These are phyloP conservation scores for Peronospora belbahrii DNA, from an alignment of 352 stramenopile species.

Conservation along the genomic window DNA sequence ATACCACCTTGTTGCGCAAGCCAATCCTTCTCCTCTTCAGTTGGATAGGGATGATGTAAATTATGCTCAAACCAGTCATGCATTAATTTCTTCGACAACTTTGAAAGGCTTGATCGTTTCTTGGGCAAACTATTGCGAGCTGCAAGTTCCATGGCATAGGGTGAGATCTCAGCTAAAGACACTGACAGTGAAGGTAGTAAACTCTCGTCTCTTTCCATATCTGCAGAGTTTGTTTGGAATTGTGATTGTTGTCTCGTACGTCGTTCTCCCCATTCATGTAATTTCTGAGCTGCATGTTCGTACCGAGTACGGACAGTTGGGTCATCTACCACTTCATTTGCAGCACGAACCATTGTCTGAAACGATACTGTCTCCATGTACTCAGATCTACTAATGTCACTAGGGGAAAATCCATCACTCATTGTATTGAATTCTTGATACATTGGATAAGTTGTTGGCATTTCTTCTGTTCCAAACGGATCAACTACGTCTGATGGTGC, in stretches of 20 bases:
- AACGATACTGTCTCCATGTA: conserved; percentile 18
- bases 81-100: conserved; percentile 64
- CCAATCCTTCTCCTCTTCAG: conserved; percentile 75
- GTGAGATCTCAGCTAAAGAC: conserved; percentile 20
- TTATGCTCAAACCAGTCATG: conserved; percentile 80
- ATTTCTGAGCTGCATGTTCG: conserved; percentile 13
- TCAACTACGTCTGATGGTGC: conserved; percentile 3
- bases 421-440: not conserved
- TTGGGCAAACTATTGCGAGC: conserved; percentile 35
- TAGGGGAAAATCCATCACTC: conserved; percentile 4
- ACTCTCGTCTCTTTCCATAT: not conserved
- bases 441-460: conserved; percentile 12
- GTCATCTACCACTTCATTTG: conserved; percentile 22
- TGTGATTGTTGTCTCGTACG: conserved; percentile 18
- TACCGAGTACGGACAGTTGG: conserved; percentile 22
- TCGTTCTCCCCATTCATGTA: conserved; percentile 32
- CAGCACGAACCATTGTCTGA: conserved; percentile 22
- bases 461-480: conserved; percentile 21
- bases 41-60: conserved; percentile 78
- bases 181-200: conserved; percentile 9
- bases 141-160: conserved; percentile 32
- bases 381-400: conserved; percentile 8
- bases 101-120: conserved; percentile 71
- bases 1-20: conserved; percentile 60
- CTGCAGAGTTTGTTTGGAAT: not conserved